Evolutionary conservation across 345 rosid genomes (phyloP), one percentile per base, ranked within the genome.

Genomic region (Rhizophora apiculata): DNA sequence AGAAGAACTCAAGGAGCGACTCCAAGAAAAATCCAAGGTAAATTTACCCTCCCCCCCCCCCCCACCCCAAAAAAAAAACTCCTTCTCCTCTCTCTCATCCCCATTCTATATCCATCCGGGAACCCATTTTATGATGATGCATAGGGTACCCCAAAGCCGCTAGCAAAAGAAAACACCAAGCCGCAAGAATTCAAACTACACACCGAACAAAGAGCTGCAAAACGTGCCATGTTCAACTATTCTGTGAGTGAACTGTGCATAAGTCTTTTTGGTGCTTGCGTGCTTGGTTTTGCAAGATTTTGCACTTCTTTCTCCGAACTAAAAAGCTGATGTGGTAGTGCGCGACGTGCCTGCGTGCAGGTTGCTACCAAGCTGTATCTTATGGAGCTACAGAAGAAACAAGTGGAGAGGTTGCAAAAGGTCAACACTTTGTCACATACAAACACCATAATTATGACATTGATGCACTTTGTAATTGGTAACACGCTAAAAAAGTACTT

Each of bases 211-310:
- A 86, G 97, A 82, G 97, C 97, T 15, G 73, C 67, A 18, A 86
- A 85, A 78, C 93, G 96, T 20, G 96, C 96, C 48, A 84, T 88
- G 81, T 89, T 89, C 91, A 92, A 92, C 75, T 88, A 89, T 68
- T 86, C 88, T 65, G 97, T 85, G 37, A 71, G 83, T 48, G 24
- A 4, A 36, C 18, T 6, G 18, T 19, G 8, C 19, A 24, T 10
- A 69, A 20, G 4, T 19, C 15, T 29, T 60, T 48, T 29, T 5
- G 15, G n/a, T 9, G 8, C 10, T 24, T 24, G n/a, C 10, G 3
- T 67, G 7, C 19, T 11, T 49, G 10, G 24, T 30, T 20, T 32
- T 21, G 24, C 26, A 54, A 10, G 36, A 2, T 49, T 52, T 26
- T 24, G 5, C 46, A 18, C 13, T 59, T 0, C 60, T 65, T 61